A percentile compares a stretch with the other conserved stretches of the same genome.
Conservation (phyloP, 164 flowering plant genomes). For the Magnolia sinica region DNA sequence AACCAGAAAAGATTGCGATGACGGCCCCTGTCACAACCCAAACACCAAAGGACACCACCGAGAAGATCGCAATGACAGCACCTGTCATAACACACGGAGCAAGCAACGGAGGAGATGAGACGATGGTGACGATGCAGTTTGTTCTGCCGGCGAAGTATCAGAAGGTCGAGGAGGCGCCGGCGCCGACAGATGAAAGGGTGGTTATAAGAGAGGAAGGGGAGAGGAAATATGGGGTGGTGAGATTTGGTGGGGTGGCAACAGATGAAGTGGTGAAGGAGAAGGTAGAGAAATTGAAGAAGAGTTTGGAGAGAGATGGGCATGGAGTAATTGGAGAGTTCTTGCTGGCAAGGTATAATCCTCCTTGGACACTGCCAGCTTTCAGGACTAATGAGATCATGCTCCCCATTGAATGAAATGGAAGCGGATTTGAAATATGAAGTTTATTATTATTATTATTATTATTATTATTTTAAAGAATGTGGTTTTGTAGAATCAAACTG, state of each 20-base stretch:
- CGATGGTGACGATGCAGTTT: slow-evolving; percentile 74
- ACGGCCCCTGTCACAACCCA: slow-evolving; percentile 80
- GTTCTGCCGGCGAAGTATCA: slow-evolving; percentile 57
- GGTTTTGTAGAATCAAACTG: too few species aligned
- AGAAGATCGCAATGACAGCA: slow-evolving; percentile 72
- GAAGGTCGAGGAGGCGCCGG: slow-evolving; percentile 73
- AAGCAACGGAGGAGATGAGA: slow-evolving; percentile 10
- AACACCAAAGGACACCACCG: slow-evolving; percentile 16
- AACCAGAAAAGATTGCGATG: slow-evolving; percentile 78
- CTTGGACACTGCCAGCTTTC: slow-evolving; percentile 71
- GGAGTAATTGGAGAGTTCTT: slow-evolving; percentile 48
- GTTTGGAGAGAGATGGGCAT: slow-evolving; percentile 71
- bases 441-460: too few species aligned
- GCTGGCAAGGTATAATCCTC: slow-evolving; percentile 85
- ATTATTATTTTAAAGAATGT: too few species aligned
- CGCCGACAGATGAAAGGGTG: slow-evolving; percentile 78
- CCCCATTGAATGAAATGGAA: slow-evolving; percentile 48
- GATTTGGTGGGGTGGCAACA: slow-evolving; percentile 62
- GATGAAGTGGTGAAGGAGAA: slow-evolving; percentile 61
- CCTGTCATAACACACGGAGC: slow-evolving; percentile 54
- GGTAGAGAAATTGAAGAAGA: slow-evolving; percentile 51
- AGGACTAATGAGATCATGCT: slow-evolving; percentile 83
- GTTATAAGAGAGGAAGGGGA: slow-evolving; percentile 71
- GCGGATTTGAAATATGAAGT: background rate
- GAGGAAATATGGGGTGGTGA: slow-evolving; percentile 75